Evolutionary conservation across 2,329 filamentous ascomycete species (phyloP), one percentile per base, ranked within the genome.

Genomic region (Colletotrichum sidae): DNA sequence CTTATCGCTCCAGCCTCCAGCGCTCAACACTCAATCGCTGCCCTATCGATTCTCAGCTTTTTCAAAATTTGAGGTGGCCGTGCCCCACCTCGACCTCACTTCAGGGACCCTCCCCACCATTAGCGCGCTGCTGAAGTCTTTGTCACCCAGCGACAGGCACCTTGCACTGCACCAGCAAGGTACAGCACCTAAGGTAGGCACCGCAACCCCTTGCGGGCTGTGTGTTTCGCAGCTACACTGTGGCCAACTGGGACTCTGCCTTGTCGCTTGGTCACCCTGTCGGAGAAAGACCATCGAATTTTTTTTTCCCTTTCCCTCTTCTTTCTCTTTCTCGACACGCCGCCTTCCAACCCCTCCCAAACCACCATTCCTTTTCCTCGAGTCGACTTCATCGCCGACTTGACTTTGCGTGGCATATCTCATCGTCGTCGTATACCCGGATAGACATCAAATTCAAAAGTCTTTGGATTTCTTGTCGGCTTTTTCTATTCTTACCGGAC

Each of bases 41-140:
- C 53, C 64, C 53, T 67, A 64, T 64, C 64, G 60, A 17, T 59
- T 65, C 59, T 59, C 64, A 65, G 52, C 62, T 44, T 67, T 61
- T 59, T 65, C 60, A 59, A 59, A 65, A 51, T 67, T 67, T 60
- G 64, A 67, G 46, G 51, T 49, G 25, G 3, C 45, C 25, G 25
- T 56, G 45, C 39, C 47, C 60, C 42, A 45, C 60, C 35, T 41
- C 17, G 34, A 44, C 42, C 37, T 59, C 60, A 35, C 10, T 17
- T 39, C 17, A 34, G 35, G 45, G 51, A 54, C 63, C 63, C 59
- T 64, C 63, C 59, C 53, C 60, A 60, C 58, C 42, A 37, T 45
- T 35, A 25, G 25, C 25, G 25, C 4, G 25, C 25, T 25, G 4
- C 25, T 5, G 25, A 25, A 25, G 25, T 25, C 25, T 4, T 25